A percentile compares a stretch with the other conserved stretches of the same genome.
Conservation (phyloP, 2,329 filamentous ascomycete genomes). For the Hymenoscyphus linearis region DNA sequence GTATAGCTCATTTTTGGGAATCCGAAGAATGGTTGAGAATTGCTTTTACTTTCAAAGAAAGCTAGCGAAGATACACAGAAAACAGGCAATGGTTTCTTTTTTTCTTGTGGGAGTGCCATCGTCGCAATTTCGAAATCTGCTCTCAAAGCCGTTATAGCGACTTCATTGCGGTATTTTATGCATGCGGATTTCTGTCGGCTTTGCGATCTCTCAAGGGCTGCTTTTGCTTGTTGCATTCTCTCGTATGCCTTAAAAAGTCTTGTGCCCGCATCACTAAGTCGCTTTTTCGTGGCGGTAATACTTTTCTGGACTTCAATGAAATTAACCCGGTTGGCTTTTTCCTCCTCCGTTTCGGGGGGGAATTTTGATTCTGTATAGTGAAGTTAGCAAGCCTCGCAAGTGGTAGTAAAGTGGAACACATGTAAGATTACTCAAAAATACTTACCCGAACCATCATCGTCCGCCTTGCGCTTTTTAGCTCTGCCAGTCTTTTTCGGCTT, state of each 20-base stretch:
- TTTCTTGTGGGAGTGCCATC: conserved; percentile 6
- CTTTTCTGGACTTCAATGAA: not conserved
- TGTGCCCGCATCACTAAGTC: not conserved
- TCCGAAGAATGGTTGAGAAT: not conserved
- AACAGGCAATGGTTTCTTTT: conserved; percentile 5
- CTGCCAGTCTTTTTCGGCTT: too few relatives aligned
- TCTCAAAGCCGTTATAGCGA: not conserved
- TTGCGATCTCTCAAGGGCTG: not conserved
- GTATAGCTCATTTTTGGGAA: too few relatives aligned
- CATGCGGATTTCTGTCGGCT: conserved; percentile 5
- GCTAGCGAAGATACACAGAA: conserved; percentile 16
- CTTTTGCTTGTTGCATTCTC: not conserved
- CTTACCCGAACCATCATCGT: not conserved
- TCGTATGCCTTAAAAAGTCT: not conserved
- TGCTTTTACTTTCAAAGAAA: conserved; percentile 5
- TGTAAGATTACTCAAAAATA: not conserved
- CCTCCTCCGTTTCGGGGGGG: not conserved
- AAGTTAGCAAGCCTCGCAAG: not conserved
- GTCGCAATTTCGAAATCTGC: conserved; percentile 11
- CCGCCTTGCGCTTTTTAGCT: not conserved
- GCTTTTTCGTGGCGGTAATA: not conserved
- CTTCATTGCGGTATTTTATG: conserved; percentile 14
- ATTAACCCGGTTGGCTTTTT: not conserved
- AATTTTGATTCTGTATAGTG: not conserved
- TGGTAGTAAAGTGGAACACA: not conserved